phyloP scores from a whole-genome alignment of 352 stramenopile species.

The Phytophthora idaei region DNA sequence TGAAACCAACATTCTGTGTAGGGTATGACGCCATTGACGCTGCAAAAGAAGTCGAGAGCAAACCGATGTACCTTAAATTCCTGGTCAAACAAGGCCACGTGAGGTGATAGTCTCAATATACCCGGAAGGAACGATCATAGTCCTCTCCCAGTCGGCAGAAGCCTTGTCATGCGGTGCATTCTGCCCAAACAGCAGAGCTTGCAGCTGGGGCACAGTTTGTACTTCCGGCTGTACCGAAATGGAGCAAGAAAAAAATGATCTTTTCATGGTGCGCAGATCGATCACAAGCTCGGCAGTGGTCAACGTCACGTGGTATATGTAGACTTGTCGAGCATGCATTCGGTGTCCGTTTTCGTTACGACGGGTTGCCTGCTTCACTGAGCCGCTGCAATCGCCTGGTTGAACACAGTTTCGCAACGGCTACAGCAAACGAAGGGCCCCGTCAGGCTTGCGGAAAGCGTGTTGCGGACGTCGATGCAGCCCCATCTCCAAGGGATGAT shows the following conservation, averaged over 20 bases:
- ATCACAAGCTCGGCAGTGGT: not conserved
- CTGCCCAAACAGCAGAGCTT: not conserved
- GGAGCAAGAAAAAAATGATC: not conserved
- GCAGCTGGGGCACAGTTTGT: not conserved
- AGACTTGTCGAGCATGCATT: not conserved
- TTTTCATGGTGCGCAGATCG: not conserved
- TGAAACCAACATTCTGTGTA: no score
- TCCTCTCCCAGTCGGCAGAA: no score
- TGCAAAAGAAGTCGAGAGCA: no score
- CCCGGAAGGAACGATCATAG: no score
- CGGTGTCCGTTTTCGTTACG: conserved; percentile 2
- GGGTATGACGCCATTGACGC: no score
- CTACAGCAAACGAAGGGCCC: no score
- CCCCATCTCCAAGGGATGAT: not conserved
- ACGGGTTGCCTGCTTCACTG: no score
- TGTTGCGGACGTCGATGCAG: no score
- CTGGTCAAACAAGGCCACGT: no score
- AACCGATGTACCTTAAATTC: no score
- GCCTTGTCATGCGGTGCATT: no score
- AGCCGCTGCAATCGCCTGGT: not conserved
- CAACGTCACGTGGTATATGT: not conserved
- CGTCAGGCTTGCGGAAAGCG: not conserved
- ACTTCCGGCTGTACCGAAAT: not conserved
- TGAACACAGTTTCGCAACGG: conserved; percentile 1
- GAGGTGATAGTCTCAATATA: no score